Base-by-base conservation (phyloP, 805 yeast species). In the Grigorovia yakushimaensis region DNA sequence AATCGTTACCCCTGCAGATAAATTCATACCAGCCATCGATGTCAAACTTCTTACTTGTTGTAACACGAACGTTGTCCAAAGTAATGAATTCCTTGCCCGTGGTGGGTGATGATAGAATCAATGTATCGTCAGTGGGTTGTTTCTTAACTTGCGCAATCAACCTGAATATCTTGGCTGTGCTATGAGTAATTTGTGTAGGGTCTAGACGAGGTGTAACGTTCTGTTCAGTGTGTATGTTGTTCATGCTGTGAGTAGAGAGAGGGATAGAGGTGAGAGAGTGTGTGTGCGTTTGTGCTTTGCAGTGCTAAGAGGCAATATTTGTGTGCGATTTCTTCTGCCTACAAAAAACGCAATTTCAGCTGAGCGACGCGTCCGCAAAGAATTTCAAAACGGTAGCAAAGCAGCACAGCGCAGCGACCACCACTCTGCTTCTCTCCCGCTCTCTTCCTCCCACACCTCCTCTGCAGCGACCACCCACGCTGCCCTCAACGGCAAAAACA, bases 11-110 rank as follows among this genome's bases (percentile, higher is more conserved):
- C 43, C 67, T 54, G 39, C 66, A 63, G 5, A 64, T 61, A 45
- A 64, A 61, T 50, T 64, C 68, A 47, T 61, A 64, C 67, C 67
- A 64, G n/a, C 53, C 45, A n/a, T 54, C 65, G 1, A 50, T 39
- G 24, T 55, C 61, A 30, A 61, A 58, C 43, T 52, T 55, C 23
- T 50, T 55, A 44, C 49, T 46, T 44, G 54, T 48, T 1, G 65
- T 54, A 6, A 62, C 55, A 38, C 59, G 53, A 8, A 62, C 61
- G 39, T 59, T 55, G 20, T 50, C 50, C 41, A 64, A 48, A 8
- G 64, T 59, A 18, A 64, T 53, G 61, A 58, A 57, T 27, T 54
- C 60, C 8, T 56, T 56, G 7, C 57, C 60, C 11, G 54, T 50
- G 9, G 61, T 54, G 15, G 64, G 66, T 3, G 66, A 54, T 22